Evolutionary conservation across 2,329 filamentous ascomycete species (phyloP), one percentile per base, ranked within the genome.

Genomic region (Colletotrichum tropicicola): DNA sequence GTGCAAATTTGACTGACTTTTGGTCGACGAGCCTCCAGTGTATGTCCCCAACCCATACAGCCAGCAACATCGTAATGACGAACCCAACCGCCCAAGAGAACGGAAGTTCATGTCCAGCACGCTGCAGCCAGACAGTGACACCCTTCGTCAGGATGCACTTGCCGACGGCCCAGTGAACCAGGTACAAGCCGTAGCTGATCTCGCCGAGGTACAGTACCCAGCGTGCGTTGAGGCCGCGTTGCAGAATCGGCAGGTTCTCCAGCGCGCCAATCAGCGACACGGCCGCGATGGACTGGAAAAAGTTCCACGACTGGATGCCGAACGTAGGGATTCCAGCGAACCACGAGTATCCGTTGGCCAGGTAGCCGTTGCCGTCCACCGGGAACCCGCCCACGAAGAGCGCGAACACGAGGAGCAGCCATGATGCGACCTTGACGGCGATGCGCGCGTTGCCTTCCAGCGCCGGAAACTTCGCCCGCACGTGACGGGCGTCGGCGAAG

Each of bases 181-280:
- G 78, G 74, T 91, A 91, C 13, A 91, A 76, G 1, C 85, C 80
- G 71, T 85, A 91, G 0, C 87, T 90, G 57, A 90, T 81, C 48
- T 84, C 83, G 0, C 89, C 89, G 3, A 91, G 80, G 65, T 89
- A 89, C 70, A 89, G 87, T 70, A 84, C 87, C 70, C 87, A 83
- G 8, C 78, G 77, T 0, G 77, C 79, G 73, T 89, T 87, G 68
- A 91, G 89, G 70, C 88, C 86, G 5, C 75, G 67, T 73, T 83
- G 85, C n/a, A 90, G 78, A 82, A 82, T 30, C 5, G 44, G 44
- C 9, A 63, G 9, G 3, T 51, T 57, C 7, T 66, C 49, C 5
- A 68, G 21, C 12, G 63, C 48, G 23, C 39, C 30, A 2, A 66
- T 52, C 12, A 66, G 17, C 5, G 30, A 30, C 25, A 68, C 12